Percentiles rank a stretch among this genome's conserved stretches.
phyloP scores from a whole-genome alignment of 2,329 filamentous ascomycete genomes.

The Nemania serpens region DNA sequence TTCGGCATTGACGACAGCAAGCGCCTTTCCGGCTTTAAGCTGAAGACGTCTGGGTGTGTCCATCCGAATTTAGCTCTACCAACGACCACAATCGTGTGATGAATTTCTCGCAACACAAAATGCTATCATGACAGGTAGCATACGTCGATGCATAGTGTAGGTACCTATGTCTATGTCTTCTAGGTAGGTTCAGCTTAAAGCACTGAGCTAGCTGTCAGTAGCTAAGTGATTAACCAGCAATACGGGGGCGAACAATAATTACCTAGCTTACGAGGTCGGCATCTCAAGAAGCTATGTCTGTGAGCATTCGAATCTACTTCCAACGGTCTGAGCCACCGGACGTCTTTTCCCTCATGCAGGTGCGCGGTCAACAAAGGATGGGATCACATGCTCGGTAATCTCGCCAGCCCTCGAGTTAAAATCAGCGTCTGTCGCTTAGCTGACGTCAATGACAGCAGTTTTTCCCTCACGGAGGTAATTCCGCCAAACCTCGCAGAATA shows the following conservation, averaged over 20 bases:
- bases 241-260: background rate
- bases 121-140: background rate
- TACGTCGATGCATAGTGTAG: background rate
- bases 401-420: background rate
- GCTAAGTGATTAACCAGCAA: background rate
- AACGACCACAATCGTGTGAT: background rate
- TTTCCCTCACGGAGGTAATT: background rate
- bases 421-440: background rate
- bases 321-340: background rate
- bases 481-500: background rate
- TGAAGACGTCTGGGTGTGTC: background rate
- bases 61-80: background rate
- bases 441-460: background rate
- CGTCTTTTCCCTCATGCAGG: background rate
- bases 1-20: conserved; percentile 2
- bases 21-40: background rate
- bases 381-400: too few relatives aligned
- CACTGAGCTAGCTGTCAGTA: background rate
- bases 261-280: background rate
- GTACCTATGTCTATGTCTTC: too few relatives aligned
- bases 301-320: background rate
- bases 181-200: background rate
- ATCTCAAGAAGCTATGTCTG: background rate
- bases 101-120: background rate
- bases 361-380: too few relatives aligned